A percentile compares a stretch with the other conserved stretches of the same genome.
Evolutionary conservation across 371 early-diverging fungal species (phyloP).

Genomic region (Caulochytrium protostelioides): DNA sequence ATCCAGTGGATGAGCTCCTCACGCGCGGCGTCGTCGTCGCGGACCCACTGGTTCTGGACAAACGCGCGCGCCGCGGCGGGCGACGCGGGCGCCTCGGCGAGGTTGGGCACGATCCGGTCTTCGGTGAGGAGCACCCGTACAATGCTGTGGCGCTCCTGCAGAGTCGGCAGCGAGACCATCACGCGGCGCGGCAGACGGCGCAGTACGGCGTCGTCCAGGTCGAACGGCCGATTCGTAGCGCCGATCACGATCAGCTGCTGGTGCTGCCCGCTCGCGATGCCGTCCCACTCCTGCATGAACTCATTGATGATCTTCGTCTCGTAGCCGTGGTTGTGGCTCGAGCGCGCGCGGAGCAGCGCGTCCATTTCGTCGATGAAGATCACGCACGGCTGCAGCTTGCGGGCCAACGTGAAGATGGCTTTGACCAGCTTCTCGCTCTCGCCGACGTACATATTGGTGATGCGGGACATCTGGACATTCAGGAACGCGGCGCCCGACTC

Average conservation of each 20-base stretch:
- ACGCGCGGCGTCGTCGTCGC: slow-evolving; percentile 3
- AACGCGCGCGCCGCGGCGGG: not conserved
- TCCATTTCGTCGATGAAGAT: slow-evolving; percentile 98
- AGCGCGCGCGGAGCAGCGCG: slow-evolving; percentile 69
- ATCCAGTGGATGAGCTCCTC: slow-evolving; percentile 9
- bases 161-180: slow-evolving; percentile 74
- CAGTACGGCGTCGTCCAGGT: slow-evolving; percentile 93
- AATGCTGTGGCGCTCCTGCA: slow-evolving; percentile 57
- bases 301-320: slow-evolving; percentile 77
- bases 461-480: slow-evolving; percentile 78
- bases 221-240: slow-evolving; percentile 93
- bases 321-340: slow-evolving; percentile 29
- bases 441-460: slow-evolving; percentile 92
- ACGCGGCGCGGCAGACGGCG: slow-evolving; percentile 90
- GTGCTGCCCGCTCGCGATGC: slow-evolving; percentile 29
- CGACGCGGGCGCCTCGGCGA: slow-evolving; percentile 19
- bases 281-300: slow-evolving; percentile 95
- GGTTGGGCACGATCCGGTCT: slow-evolving; percentile 32
- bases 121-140: slow-evolving; percentile 53
- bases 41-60: slow-evolving; percentile 2
- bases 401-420: slow-evolving; percentile 86
- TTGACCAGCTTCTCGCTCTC: slow-evolving; percentile 93
- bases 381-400: slow-evolving; percentile 86
- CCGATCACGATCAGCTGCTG: slow-evolving; percentile 71
- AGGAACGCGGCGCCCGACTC: slow-evolving; percentile 83